Evolutionary conservation across 78 protist species (phyloP), one percentile per base, ranked within the genome.

Genomic region (Mantamonas sphyraenae): DNA sequence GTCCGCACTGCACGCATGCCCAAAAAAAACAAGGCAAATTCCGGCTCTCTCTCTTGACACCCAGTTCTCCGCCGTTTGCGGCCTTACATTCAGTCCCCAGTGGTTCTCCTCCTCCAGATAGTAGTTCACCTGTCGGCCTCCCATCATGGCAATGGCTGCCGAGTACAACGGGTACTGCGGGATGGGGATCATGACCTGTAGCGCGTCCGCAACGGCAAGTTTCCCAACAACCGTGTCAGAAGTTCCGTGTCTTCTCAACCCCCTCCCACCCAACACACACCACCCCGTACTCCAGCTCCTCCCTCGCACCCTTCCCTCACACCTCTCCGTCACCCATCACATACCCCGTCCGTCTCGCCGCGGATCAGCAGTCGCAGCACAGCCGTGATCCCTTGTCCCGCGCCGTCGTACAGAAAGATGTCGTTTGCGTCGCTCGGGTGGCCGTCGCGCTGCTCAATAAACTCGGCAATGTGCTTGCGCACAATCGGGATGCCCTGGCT

Each of bases 131-230:
- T 71, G 79, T 2, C 42, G 9, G 26, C 96, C 99, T 20, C 90
- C 81, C 55, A 76, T 37, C 22, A 92, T 72, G 10, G 95, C 71
- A 65, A 97, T 60, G 33, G 98, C 51, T 8, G 99, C 99, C 20
- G 95, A 76, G 87, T 98, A 98, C 39, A 98, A 85, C 68, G 99
- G 99, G 73, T 98, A 98, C 86, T 97, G 99, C 45, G 99, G 99
- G 24, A 96, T 93, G 12, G 99, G 99, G 39, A 94, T 87, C 77
- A 97, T 43, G 53, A 93, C 81, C 56, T 57, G 53, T 62, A 77
- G 45, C 31, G 93, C 97, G 19, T 74, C 89, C 43, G 51, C 0
- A 30, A 60, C 57, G 58, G 53, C 84, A 3, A 45, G 38, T 20
- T 85, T 85, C 39, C n/a, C n/a, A n/a, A n/a, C n/a, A n/a, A n/a